Base-by-base conservation (phyloP, 2,329 filamentous ascomycete species). In the Alternaria conjuncta region DNA sequence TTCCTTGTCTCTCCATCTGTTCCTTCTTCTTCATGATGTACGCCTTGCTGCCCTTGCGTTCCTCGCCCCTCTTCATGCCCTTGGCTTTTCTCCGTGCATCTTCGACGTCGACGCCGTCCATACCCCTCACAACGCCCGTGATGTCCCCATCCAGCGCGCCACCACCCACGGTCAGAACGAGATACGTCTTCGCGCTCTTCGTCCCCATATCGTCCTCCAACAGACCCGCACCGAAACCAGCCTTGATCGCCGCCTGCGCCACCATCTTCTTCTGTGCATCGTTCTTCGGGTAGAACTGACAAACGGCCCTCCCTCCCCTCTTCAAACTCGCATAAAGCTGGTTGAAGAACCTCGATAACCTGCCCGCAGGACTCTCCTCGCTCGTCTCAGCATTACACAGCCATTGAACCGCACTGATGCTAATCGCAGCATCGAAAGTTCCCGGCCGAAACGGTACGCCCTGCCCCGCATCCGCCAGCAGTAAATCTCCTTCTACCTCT, bases 221-320 rank as follows among this genome's bases (percentile, higher is more conserved):
- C 32, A 99, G 87, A 82, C 96, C 96, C 0, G 96, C 96, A 51
- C 96, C 95, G 75, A 99, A 99, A 0, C 96, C 96, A 2, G 96
- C 96, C 76, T 92, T 94, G 65, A 98, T 91, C 0, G 96, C 96
- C 0, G 96, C 96, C 63, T 88, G 87, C 55, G 90, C 93, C 71
- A 99, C 97, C 94, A 99, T 97, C 75, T 87, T 89, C 75, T 94
- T 88, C 83, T 99, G 96, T 66, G 88, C 86, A 71, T 96, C 92
- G 79, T 99, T 98, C 83, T 97, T 97, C 3, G 96, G 96, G 79
- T 99, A 99, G 80, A 99, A 99, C 76, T 99, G 96, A 78, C 94
- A 97, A 13, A 98, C 95, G 0, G 96, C 96, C 41, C 93, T 87
- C 1, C 93, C 96, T 6, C 96, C 96, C 20, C 96, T 86, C 67